phyloP scores from a whole-genome alignment of 2,329 filamentous ascomycete genomes.

The Penicillium sp. region DNA sequence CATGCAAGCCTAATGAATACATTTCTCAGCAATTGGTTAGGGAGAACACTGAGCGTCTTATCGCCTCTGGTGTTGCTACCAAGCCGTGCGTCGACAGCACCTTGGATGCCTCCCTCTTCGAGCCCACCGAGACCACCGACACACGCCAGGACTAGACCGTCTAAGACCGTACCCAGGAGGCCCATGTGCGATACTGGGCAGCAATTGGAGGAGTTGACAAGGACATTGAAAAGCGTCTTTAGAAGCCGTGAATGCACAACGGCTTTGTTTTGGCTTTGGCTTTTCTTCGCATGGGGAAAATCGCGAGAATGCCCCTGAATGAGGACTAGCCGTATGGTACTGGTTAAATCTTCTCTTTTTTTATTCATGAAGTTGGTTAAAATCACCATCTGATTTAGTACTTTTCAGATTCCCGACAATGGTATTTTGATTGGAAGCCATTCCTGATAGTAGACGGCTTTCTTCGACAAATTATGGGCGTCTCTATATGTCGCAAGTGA shows the following conservation, averaged over 20 bases:
- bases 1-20: no score
- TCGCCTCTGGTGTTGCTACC: background rate
- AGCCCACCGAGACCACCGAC: background rate
- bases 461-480: background rate
- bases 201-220: background rate
- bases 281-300: background rate
- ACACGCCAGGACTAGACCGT: background rate
- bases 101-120: background rate
- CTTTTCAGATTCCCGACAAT: background rate
- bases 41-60: background rate
- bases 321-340: background rate
- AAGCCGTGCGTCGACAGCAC: background rate
- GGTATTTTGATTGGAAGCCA: no score
- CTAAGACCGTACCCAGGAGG: background rate
- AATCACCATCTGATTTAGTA: background rate
- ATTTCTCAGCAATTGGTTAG: no score
- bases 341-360: background rate
- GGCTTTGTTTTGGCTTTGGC: background rate
- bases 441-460: background rate
- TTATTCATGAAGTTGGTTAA: background rate
- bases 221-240: background rate
- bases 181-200: background rate
- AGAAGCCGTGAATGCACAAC: background rate
- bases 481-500: rapidly evolving
- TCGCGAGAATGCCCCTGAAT: background rate